Percentiles rank a stretch among this genome's conserved stretches.
phyloP scores from a whole-genome alignment of 2,329 filamentous ascomycete genomes.

The Nigrospora oryzae region DNA sequence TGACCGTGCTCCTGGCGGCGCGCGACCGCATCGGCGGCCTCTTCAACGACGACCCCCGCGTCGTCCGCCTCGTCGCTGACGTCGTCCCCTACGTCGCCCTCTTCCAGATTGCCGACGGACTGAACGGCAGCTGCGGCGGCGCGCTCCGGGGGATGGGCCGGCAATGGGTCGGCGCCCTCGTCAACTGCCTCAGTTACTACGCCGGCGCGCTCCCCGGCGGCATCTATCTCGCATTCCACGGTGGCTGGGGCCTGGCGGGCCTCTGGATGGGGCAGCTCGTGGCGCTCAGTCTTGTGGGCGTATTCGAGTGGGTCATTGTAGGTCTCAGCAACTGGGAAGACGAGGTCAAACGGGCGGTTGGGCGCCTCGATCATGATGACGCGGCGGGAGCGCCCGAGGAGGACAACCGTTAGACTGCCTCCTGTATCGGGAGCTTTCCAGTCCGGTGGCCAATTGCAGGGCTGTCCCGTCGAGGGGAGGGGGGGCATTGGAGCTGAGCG shows the following conservation, averaged over 20 bases:
- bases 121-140: slow-evolving; percentile 80
- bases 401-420: neutral
- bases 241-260: slow-evolving; percentile 29
- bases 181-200: slow-evolving; percentile 81
- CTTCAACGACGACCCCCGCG: slow-evolving; percentile 70
- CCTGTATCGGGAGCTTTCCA: too few species aligned
- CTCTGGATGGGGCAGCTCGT: slow-evolving; percentile 81
- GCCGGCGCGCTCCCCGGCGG: slow-evolving; percentile 52
- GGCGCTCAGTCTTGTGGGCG: slow-evolving; percentile 71
- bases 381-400: neutral
- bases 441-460: too few species aligned
- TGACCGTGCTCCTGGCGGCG: slow-evolving; percentile 60
- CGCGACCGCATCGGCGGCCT: slow-evolving; percentile 67
- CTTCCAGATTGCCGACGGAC: slow-evolving; percentile 83
- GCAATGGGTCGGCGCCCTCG: slow-evolving; percentile 75
- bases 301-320: slow-evolving; percentile 72
- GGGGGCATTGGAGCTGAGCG: too few species aligned
- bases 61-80: slow-evolving; percentile 63
- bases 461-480: too few species aligned
- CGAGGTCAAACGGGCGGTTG: slow-evolving; percentile 64
- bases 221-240: slow-evolving; percentile 4
- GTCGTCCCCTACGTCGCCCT: slow-evolving; percentile 82
- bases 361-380: slow-evolving; percentile 51
- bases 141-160: slow-evolving; percentile 75
- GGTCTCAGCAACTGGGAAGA: slow-evolving; percentile 68